Percentiles rank a stretch among this genome's conserved stretches.
Conservation (phyloP, 495 filamentous ascomycete species). For the Bathelium albidoporum region DNA sequence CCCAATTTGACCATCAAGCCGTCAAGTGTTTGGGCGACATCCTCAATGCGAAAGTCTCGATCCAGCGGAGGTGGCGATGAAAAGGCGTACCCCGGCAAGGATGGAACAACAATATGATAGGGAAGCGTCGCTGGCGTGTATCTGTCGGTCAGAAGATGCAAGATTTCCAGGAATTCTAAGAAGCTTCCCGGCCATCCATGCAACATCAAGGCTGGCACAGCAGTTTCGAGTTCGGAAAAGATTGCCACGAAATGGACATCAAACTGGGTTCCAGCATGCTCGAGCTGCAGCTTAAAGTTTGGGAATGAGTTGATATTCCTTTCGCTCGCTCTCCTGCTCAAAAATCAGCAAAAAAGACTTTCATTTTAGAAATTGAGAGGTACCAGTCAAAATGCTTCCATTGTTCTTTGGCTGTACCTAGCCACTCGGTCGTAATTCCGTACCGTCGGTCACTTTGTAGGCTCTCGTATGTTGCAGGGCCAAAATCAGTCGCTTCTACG, state of each 20-base stretch:
- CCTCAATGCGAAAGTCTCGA: conserved; percentile 35
- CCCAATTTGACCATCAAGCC: conserved; percentile 50
- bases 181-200: conserved; percentile 57
- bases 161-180: conserved; percentile 43
- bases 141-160: conserved; percentile 37
- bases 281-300: conserved; percentile 46
- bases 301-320: conserved; percentile 52
- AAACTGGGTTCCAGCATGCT: conserved; percentile 30
- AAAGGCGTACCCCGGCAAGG: conserved; percentile 52
- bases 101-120: conserved; percentile 58
- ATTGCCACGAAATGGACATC: conserved; percentile 53
- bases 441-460: conserved; percentile 35
- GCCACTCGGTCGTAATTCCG: conserved; percentile 49
- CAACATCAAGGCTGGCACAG: conserved; percentile 49
- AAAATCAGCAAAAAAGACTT: neutral
- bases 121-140: conserved; percentile 47
- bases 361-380: conserved; percentile 5
- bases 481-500: conserved; percentile 42
- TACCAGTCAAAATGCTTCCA: conserved; percentile 44
- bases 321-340: conserved; percentile 40
- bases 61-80: conserved; percentile 44
- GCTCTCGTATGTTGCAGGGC: conserved; percentile 43
- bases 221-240: conserved; percentile 49
- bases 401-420: conserved; percentile 40
- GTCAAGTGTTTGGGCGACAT: conserved; percentile 42